Evolutionary conservation across 108 stramenopile species (phyloP).

Genomic region (Schizochytrium sp.): DNA sequence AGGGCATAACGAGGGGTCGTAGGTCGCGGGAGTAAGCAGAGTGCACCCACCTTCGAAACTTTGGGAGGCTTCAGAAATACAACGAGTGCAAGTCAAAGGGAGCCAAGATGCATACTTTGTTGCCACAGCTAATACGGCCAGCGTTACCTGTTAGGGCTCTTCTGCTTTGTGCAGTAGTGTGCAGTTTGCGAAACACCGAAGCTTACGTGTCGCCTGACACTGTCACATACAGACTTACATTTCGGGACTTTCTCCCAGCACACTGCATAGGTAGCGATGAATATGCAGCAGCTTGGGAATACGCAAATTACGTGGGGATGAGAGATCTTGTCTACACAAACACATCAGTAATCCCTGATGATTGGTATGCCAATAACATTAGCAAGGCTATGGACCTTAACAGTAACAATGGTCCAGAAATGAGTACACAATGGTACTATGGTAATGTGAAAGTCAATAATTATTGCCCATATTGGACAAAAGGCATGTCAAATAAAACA

Average conservation of each 20-base stretch:
- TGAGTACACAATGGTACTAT: not conserved
- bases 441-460: not conserved
- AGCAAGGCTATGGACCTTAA: not conserved
- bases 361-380: not conserved
- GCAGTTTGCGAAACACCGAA: not conserved
- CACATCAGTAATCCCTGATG: not conserved
- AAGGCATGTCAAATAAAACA: slow-evolving; percentile 16
- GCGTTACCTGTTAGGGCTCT: not conserved
- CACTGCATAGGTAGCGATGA: not conserved
- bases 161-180: not conserved
- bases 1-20: too few species aligned
- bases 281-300: not conserved
- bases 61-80: too few species aligned
- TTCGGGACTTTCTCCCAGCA: slow-evolving; percentile 22
- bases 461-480: slow-evolving; percentile 49
- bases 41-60: too few species aligned
- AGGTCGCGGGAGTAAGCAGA: too few species aligned
- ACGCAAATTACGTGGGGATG: not conserved
- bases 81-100: too few species aligned
- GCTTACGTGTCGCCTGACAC: slow-evolving; percentile 6
- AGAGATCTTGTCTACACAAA: not conserved
- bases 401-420: not conserved
- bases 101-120: too few species aligned
- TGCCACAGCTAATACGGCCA: too few species aligned
- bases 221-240: not conserved